Evolutionary conservation across 495 filamentous ascomycete species (phyloP), one percentile per base, ranked within the genome.

Genomic region (Hamigera avellanea): DNA sequence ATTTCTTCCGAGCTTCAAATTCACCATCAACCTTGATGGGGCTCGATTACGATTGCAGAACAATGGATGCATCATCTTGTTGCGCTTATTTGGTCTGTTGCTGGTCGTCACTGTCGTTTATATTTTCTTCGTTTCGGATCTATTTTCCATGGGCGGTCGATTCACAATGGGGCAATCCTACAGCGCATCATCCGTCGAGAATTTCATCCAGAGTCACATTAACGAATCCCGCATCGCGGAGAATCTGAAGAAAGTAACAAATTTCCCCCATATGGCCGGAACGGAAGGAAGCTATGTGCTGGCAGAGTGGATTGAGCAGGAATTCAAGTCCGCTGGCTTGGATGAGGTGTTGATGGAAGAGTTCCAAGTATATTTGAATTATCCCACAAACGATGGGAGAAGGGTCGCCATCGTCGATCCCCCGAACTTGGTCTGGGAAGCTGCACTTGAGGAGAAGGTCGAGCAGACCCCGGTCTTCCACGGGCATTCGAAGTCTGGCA

Each of bases 351-450:
- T 64, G 26, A 66, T 80, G 44, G 82, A 93, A 41, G 67, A 78
- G 41, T 94, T 84, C 56, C 68, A 82, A 45, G 87, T 93, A 2
- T 96, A 95, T 53, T 56, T 96, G 42, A 95, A 96, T 59, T 96
- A 93, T 45, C 88, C 91, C 6, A 83, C 72, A 46, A 50, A 62
- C 1, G 80, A 69, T 33, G 88, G 86, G 2, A 67, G 91, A 45
- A 76, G 77, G 49, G 79, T 99, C 38, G 76, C 85, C 32, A 84
- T 96, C 35, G 57, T 94, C 32, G 78, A 83, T 33, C 84, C 83
- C 2, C 66, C 70, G 15, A 67, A 75, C 37, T 49, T 76, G 30
- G 61, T 50, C 2, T 96, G 91, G 89, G 71, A 81, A 44, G 91
- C 89, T n/a, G 67, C 68, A 14, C 61, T 96, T 25, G 89, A 98